These are phyloP conservation scores for Cyberlindnera samutprakarnensis DNA, from an alignment of 805 yeast genomes.

Conservation along the genomic window DNA sequence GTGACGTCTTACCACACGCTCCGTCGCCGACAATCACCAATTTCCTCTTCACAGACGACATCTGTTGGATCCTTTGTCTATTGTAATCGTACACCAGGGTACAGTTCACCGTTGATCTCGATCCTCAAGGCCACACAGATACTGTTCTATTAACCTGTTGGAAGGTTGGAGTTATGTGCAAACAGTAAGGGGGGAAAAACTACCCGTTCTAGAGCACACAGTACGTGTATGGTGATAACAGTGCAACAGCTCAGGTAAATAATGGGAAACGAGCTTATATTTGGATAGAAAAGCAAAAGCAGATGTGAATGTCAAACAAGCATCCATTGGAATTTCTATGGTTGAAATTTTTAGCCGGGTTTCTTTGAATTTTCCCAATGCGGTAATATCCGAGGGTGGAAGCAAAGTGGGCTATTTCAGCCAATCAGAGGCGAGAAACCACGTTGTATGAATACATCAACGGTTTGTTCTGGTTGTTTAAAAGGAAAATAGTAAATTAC, in stretches of 20 bases:
- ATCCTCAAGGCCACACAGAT: background rate
- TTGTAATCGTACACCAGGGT: background rate
- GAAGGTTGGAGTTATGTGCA: background rate
- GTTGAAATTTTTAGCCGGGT: background rate
- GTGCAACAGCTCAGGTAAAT: too few species aligned
- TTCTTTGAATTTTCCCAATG: background rate
- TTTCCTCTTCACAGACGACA: constrained; percentile 47
- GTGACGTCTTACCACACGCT: constrained; percentile 89
- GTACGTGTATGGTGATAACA: background rate
- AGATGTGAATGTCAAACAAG: background rate
- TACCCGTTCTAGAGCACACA: background rate
- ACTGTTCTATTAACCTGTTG: background rate
- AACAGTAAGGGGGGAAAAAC: background rate
- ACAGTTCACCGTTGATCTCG: background rate
- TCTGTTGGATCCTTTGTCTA: background rate
- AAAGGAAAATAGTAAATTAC: too few species aligned
- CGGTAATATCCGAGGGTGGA: too few species aligned
- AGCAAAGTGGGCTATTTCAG: too few species aligned
- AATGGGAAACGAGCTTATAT: too few species aligned
- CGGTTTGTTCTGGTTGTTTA: too few species aligned
- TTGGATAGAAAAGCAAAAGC: too few species aligned
- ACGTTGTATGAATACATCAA: too few species aligned
- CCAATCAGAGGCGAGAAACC: too few species aligned
- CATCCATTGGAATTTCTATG: background rate
- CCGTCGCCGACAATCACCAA: constrained; percentile 93